These are phyloP conservation scores for Coriaria nepalensis DNA, from an alignment of 306 rosid genomes.

Conservation along the genomic window DNA sequence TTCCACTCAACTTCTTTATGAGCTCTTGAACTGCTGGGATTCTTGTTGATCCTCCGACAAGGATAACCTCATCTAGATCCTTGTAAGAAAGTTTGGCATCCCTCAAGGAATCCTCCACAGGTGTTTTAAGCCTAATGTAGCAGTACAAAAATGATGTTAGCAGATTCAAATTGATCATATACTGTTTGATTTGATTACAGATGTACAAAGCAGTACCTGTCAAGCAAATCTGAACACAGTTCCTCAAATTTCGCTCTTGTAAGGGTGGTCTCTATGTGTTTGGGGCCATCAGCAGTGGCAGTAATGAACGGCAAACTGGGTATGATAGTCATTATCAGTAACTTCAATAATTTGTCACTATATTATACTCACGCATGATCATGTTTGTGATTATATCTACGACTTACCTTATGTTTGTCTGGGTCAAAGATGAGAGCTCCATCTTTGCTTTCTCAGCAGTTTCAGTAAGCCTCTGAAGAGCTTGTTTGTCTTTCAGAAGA, in stretches of 20 bases:
- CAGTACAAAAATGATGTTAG: not conserved
- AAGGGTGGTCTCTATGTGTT: slow-evolving; percentile 88
- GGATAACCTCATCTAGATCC: slow-evolving; percentile 83
- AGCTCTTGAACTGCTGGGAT: slow-evolving; percentile 90
- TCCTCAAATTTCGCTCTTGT: slow-evolving; percentile 92
- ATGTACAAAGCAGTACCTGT: slow-evolving; percentile 35
- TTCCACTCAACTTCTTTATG: slow-evolving; percentile 73
- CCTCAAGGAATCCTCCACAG: slow-evolving; percentile 86
- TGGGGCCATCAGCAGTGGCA: slow-evolving; percentile 92
- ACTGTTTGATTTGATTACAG: no score
- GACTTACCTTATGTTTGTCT: slow-evolving; percentile 72
- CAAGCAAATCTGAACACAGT: slow-evolving; percentile 82
- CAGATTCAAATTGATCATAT: not conserved
- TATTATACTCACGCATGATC: no score
- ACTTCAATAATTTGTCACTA: not conserved
- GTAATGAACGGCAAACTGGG: slow-evolving; percentile 88
- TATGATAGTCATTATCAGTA: not conserved
- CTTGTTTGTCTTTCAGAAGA: slow-evolving; percentile 87
- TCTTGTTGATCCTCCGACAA: slow-evolving; percentile 93
- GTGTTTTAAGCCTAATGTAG: slow-evolving; percentile 52
- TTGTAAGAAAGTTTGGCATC: slow-evolving; percentile 83
- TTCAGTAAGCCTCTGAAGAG: slow-evolving; percentile 95
- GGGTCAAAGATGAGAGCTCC: slow-evolving; percentile 91
- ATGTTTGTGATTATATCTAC: not conserved
- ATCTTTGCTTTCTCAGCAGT: slow-evolving; percentile 95